Conservation (phyloP, 2,329 filamentous ascomycete species). For the Epichloe gansuensis region DNA sequence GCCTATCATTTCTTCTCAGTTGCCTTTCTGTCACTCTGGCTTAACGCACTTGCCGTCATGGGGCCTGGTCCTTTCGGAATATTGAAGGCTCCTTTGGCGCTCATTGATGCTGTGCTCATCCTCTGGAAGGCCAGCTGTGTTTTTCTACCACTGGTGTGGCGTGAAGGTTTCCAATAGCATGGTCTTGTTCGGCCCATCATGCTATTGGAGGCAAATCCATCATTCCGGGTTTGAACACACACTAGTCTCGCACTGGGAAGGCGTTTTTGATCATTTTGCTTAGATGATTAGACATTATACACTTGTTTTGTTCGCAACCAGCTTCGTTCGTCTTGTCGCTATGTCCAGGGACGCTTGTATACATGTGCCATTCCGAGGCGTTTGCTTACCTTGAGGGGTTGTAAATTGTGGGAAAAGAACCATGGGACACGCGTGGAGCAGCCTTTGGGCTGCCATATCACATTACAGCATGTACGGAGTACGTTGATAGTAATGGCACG, state of each 20-base stretch:
- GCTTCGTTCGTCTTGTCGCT: not conserved
- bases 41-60: conserved; percentile 30
- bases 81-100: conserved; percentile 41
- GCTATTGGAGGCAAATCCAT: not conserved
- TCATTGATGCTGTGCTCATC: conserved; percentile 54
- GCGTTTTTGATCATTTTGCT: not conserved
- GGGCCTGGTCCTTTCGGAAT: conserved; percentile 22
- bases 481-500: not conserved
- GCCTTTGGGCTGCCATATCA: not conserved
- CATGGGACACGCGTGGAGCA: not conserved
- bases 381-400: not conserved
- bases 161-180: conserved; percentile 36
- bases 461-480: not conserved
- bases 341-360: not conserved
- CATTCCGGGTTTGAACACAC: not conserved
- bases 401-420: not conserved
- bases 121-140: conserved; percentile 72
- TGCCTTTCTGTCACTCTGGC: conserved; percentile 75
- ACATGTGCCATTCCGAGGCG: not conserved
- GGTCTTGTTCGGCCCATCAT: no score
- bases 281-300: not conserved
- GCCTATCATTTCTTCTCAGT: conserved; percentile 93
- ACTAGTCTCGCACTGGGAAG: not conserved
- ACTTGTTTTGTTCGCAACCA: not conserved
- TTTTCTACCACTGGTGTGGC: conserved; percentile 69